These are phyloP conservation scores for Phytophthora agathidicida DNA, from an alignment of 352 stramenopile genomes.

Conservation along the genomic window DNA sequence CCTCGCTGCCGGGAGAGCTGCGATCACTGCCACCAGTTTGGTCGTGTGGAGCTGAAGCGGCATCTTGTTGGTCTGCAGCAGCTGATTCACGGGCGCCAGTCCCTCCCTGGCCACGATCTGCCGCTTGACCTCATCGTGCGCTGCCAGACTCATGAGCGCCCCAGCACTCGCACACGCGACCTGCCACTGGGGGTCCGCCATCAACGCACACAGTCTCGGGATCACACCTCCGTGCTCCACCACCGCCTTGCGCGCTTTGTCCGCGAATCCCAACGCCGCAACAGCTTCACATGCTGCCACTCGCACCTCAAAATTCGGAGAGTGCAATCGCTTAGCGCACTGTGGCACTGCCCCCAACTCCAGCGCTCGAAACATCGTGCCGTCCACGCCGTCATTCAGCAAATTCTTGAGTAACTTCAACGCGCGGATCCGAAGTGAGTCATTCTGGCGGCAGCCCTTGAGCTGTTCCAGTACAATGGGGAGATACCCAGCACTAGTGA, in stretches of 20 bases:
- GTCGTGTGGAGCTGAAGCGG: constrained; percentile 69
- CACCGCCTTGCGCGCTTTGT: constrained; percentile 61
- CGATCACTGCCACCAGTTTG: constrained; percentile 69
- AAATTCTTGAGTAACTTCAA: constrained; percentile 69
- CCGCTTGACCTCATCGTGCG: constrained; percentile 75
- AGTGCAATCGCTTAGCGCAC: constrained; percentile 50
- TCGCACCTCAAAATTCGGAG: constrained; percentile 42
- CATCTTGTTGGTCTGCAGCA: constrained; percentile 64
- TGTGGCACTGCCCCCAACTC: constrained; percentile 58
- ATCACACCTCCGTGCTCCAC: constrained; percentile 58
- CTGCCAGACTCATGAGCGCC: constrained; percentile 69
- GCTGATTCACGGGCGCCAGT: constrained; percentile 55
- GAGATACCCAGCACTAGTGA: constrained; percentile 58
- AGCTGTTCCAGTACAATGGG: constrained; percentile 59
- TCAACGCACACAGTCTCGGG: constrained; percentile 59
- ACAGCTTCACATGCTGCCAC: constrained; percentile 61
- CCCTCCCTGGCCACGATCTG: constrained; percentile 57
- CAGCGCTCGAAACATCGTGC: constrained; percentile 54
- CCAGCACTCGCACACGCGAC: constrained; percentile 56
- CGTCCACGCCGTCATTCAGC: constrained; percentile 66
- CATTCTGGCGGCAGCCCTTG: constrained; percentile 27
- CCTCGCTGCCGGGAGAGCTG: constrained; percentile 60
- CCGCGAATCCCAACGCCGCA: constrained; percentile 57
- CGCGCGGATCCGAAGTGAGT: constrained; percentile 48
- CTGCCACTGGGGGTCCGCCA: constrained; percentile 63